phyloP scores from a whole-genome alignment of 2,329 filamentous ascomycete species.

The Aspergillus brunneoviolaceus region DNA sequence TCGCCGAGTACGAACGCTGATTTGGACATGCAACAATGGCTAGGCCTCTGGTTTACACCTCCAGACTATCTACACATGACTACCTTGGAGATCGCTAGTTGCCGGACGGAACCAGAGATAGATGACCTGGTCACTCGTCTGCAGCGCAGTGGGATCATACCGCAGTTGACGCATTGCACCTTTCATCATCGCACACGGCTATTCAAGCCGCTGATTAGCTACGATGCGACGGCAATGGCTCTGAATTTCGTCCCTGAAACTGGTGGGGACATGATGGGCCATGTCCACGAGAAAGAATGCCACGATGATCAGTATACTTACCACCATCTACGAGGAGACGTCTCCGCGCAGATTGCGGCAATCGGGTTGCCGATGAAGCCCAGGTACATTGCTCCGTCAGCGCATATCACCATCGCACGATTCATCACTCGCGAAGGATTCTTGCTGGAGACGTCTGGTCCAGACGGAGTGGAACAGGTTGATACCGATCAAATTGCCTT shows the following conservation, averaged over 20 bases:
- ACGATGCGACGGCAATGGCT: constrained; percentile 80
- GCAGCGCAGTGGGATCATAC: constrained; percentile 50
- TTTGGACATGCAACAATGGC: background rate
- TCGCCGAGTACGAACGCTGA: background rate
- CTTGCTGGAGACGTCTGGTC: constrained; percentile 31
- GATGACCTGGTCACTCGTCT: constrained; percentile 60
- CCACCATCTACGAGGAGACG: constrained; percentile 81
- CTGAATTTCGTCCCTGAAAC: constrained; percentile 82
- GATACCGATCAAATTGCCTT: constrained; percentile 56
- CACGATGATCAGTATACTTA: constrained; percentile 72
- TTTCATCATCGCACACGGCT: constrained; percentile 68
- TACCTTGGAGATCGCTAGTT: constrained; percentile 79
- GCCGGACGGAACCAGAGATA: constrained; percentile 69
- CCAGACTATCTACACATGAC: constrained; percentile 78
- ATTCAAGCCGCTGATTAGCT: constrained; percentile 78
- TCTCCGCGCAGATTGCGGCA: constrained; percentile 62
- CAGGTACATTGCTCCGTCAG: constrained; percentile 83
- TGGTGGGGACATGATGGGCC: constrained; percentile 50
- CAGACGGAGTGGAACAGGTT: constrained; percentile 33
- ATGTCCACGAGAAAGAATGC: constrained; percentile 19
- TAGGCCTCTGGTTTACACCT: constrained; percentile 87
- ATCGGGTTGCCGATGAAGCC: constrained; percentile 70
- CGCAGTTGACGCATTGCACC: constrained; percentile 65
- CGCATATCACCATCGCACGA: constrained; percentile 82
- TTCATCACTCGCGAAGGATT: constrained; percentile 69